Evolutionary conservation across 306 rosid genomes (phyloP).

Genomic region (Vigna trinervia): DNA sequence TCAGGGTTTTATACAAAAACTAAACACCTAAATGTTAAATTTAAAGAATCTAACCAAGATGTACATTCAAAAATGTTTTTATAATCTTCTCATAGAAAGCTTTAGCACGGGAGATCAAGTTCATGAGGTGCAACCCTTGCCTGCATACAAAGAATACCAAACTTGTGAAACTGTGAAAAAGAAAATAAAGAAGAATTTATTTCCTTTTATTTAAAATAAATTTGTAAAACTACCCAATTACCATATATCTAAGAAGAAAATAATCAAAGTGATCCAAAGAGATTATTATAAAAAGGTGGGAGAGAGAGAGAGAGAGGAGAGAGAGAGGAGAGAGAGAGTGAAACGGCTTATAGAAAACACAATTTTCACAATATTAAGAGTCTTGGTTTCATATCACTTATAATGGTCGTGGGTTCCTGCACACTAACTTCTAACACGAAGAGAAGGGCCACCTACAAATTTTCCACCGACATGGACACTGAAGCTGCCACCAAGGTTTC

Average conservation of each 20-base stretch:
- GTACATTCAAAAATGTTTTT: no score
- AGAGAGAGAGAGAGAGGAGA: background rate
- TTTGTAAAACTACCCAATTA: no score
- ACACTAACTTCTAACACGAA: conserved; percentile 53
- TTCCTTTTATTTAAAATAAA: no score
- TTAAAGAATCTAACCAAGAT: no score
- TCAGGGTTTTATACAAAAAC: no score
- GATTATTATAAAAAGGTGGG: background rate
- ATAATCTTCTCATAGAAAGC: no score
- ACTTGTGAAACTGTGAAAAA: no score
- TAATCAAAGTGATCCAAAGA: background rate
- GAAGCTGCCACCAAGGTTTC: conserved; percentile 32
- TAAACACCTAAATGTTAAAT: no score
- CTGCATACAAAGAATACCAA: no score
- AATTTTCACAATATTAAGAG: background rate
- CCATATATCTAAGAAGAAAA: background rate
- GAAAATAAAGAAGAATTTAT: no score
- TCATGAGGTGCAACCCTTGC: no score
- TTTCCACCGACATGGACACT: conserved; percentile 36
- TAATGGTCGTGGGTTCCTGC: conserved; percentile 61
- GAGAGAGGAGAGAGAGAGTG: background rate
- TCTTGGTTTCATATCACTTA: conserved; percentile 43
- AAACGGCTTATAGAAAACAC: background rate
- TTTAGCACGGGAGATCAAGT: no score
- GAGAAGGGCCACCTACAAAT: conserved; percentile 57